Evolutionary conservation across 2,329 filamentous ascomycete species (phyloP), one percentile per base, ranked within the genome.

Genomic region (Spiromastix sp.): DNA sequence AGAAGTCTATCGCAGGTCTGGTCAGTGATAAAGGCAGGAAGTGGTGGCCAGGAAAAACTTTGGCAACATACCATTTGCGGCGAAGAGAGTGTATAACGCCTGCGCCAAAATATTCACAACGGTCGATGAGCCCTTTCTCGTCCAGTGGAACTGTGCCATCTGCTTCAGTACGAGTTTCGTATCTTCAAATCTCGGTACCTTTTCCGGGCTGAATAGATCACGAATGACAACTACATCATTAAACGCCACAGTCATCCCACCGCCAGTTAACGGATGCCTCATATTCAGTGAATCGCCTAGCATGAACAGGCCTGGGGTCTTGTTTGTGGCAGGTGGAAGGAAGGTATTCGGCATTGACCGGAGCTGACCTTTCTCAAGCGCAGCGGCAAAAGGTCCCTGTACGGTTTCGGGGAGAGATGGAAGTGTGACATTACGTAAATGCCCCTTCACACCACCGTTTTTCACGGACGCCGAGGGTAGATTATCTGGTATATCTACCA

Each of bases 61-160:
- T 22, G 22, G 16, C 17, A 22, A 46, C 56, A 34, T 55, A 70
- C 69, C 71, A 55, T 93, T 70, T 34, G 89, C 91, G 11, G 89
- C 85, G 56, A 96, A 98, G 9, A 98, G 74, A 20, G 74, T 70
- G 65, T 98, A 98, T 2, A 98, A 72, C 0, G 91, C 87, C 67
- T 91, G 84, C 1, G 91, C 89, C n/a, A 98, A 77, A 48, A 96
- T 93, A 61, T 98, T 98, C 70, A 98, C 91, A 48, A 94, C 87
- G 35, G 77, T 77, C 0, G 84, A 85, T 32, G 86, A 69, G 44
- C 70, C 66, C 66, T 96, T 96, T 51, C 91, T 77, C 47, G 70
- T 69, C 84, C 85, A 93, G 70, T 96, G 86, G 64, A 96, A 91
- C 11, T 67, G 59, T 9, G 69, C 63, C 67, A 96, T 76, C 47